Evolutionary conservation across 768 basidiomycete species (phyloP).

Genomic region (Strobilomyces confusus): DNA sequence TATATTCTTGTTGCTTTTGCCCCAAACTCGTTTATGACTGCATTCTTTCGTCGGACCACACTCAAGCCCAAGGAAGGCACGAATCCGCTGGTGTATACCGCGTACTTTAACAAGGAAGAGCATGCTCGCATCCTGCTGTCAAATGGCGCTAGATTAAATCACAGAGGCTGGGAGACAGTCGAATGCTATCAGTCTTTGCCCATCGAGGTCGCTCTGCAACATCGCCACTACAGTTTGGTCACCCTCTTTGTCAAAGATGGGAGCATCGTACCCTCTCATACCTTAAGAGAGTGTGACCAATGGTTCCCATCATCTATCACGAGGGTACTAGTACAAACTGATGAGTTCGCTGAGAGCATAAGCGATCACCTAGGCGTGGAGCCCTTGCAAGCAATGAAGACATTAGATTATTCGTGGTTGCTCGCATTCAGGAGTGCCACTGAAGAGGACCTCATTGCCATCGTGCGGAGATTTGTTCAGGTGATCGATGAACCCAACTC

Average conservation of each 20-base stretch:
- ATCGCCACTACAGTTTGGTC: not conserved
- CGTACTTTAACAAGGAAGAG: not conserved
- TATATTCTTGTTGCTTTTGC: conserved; percentile 1
- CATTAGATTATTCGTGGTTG: not conserved
- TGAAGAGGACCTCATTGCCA: not conserved
- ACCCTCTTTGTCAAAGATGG: not conserved
- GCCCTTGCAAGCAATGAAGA: no score
- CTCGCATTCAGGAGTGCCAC: not conserved
- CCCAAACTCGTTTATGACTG: not conserved
- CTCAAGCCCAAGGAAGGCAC: not conserved
- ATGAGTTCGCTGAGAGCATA: not conserved
- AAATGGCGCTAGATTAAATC: not conserved
- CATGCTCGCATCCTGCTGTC: not conserved
- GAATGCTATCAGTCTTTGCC: not conserved
- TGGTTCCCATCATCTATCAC: not conserved
- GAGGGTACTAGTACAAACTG: not conserved
- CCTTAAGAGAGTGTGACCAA: not conserved
- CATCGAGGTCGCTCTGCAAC: not conserved
- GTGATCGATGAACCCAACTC: not conserved
- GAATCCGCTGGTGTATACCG: conserved; percentile 5
- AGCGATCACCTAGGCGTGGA: not conserved
- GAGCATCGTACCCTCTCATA: not conserved
- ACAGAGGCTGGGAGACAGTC: not conserved
- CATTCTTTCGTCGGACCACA: not conserved
- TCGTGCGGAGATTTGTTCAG: not conserved